phyloP scores from a whole-genome alignment of 768 basidiomycete species.

The Bullera alba region DNA sequence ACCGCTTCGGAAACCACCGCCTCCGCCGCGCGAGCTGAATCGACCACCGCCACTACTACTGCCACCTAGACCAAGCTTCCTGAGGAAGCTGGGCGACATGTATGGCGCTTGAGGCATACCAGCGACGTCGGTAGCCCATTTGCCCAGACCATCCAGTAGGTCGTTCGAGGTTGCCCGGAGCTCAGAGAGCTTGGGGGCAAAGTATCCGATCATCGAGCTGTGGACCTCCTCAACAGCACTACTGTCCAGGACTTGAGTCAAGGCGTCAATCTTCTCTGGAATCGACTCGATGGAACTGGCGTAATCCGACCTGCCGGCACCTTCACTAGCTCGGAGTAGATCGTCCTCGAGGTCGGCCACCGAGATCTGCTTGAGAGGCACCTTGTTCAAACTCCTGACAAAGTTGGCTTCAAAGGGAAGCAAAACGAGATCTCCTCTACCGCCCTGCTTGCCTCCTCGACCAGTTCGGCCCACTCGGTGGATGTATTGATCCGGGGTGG shows the following conservation, averaged over 20 bases:
- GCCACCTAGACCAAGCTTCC: slow-evolving; percentile 46
- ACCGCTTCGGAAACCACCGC: neutral
- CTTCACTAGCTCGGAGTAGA: slow-evolving; percentile 50
- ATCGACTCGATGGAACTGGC: slow-evolving; percentile 32
- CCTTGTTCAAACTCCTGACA: slow-evolving; percentile 56
- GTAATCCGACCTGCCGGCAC: slow-evolving; percentile 38
- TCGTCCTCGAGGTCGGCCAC: slow-evolving; percentile 52
- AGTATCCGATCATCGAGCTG: slow-evolving; percentile 65
- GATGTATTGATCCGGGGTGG: slow-evolving; percentile 63
- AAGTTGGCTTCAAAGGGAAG: slow-evolving; percentile 72
- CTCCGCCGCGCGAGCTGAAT: neutral
- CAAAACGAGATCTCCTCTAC: slow-evolving; percentile 72
- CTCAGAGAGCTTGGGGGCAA: slow-evolving; percentile 53
- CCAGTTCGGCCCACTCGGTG: slow-evolving; percentile 83
- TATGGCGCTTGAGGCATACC: slow-evolving; percentile 55
- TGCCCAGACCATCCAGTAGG: slow-evolving; percentile 56
- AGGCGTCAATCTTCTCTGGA: slow-evolving; percentile 30
- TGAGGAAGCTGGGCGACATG: slow-evolving; percentile 52
- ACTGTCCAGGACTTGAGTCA: slow-evolving; percentile 48
- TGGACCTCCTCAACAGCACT: slow-evolving; percentile 59
- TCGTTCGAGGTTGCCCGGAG: slow-evolving; percentile 50
- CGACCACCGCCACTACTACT: slow-evolving; percentile 3
- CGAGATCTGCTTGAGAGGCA: slow-evolving; percentile 63
- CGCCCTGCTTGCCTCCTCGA: slow-evolving; percentile 55
- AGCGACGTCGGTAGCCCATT: slow-evolving; percentile 57